phyloP scores from a whole-genome alignment of 345 rosid species.

The Salix udensis region DNA sequence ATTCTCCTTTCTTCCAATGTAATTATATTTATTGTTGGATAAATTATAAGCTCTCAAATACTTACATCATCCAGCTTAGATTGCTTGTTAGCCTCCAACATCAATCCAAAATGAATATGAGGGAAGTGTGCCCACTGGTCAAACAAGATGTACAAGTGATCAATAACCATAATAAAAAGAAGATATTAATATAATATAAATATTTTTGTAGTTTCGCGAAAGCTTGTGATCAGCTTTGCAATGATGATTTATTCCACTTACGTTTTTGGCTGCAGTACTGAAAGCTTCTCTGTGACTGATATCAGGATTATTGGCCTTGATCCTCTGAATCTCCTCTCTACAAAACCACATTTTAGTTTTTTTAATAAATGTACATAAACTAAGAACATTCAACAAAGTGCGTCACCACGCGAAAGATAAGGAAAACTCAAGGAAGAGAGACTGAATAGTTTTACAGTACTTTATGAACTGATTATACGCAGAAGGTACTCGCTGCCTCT shows the following conservation, averaged over 20 bases:
- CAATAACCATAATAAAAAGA: background rate
- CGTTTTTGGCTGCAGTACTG: conserved; percentile 98
- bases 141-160: background rate
- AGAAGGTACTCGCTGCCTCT: conserved; percentile 97
- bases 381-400: background rate
- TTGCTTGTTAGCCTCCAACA: conserved; percentile 72
- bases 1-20: too few species aligned
- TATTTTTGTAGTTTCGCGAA: background rate
- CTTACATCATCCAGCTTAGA: conserved; percentile 34
- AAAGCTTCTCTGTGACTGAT: conserved; percentile 98
- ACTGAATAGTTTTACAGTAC: conserved; percentile 28
- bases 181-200: background rate
- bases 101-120: conserved; percentile 82
- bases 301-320: conserved; percentile 91
- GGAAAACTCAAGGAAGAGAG: background rate
- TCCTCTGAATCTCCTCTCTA: conserved; percentile 99
- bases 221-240: background rate
- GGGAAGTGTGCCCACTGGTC: conserved; percentile 95
- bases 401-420: background rate
- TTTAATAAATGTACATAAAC: background rate
- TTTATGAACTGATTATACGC: conserved; percentile 98
- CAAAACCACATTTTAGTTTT: background rate
- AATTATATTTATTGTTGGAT: background rate
- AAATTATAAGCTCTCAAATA: background rate
- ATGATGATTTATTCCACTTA: conserved; percentile 29